Evolutionary conservation across 2,329 filamentous ascomycete genomes (phyloP), one percentile per base, ranked within the genome.

Genomic region (Drechslera avenae): DNA sequence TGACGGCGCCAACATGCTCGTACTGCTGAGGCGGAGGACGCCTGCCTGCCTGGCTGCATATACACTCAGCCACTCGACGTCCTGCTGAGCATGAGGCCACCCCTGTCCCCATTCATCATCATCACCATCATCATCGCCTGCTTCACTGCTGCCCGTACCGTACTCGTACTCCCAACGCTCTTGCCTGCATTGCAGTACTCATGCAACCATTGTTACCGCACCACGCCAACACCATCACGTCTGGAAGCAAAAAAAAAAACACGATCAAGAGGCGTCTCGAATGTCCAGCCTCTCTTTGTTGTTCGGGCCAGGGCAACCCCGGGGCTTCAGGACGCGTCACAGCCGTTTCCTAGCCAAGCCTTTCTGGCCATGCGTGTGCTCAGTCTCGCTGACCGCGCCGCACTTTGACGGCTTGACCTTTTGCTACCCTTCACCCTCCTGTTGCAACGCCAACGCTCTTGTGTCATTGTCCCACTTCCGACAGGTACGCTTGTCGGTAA

Each of bases 1-100:
- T 33, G 32, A 39, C 33, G 53, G 58, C 54, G 57, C 49, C 56
- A 50, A 52, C 36, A 45, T 47, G 35, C 52, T 55, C 51, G 49
- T 59, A 55, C 51, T 39, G 42, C 52, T 59, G 59, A 62, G 59
- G 57, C 57, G 44, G 50, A 62, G 50, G 49, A 57, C 41, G 52
- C 44, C 50, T 46, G n/a, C n/a, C n/a, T n/a, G n/a, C n/a, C n/a
- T n/a, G n/a, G n/a, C n/a, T n/a, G 41, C 50, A 46, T 54, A 32
- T 16, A 39, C 37, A 47, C 59, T 62, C 59, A 62, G 59, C 59
- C 59, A 62, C 59, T 43, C 42, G 41, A 40, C 41, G 52, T 52
- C 46, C 47, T 57, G 52, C 50, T 56, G 31, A 49, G 43, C 42
- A 36, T 32, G 33, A 46, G 41, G 45, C 47, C 42, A 33, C 50